Evolutionary conservation across 306 rosid species (phyloP).

Genomic region (Rosa persica): DNA sequence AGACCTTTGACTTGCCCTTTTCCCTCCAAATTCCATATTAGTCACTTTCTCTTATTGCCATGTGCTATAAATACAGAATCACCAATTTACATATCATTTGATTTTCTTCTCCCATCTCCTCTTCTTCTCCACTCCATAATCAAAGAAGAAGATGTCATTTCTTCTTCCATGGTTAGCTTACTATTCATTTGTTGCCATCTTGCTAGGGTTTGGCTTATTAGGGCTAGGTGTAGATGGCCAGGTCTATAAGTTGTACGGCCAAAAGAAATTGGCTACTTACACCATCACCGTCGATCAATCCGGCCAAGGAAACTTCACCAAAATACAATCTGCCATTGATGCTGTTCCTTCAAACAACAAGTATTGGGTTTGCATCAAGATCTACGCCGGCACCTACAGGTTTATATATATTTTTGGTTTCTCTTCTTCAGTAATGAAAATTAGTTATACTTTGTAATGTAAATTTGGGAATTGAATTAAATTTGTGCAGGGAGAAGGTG

Average conservation of each 20-base stretch:
- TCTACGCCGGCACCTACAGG: slow-evolving; percentile 67
- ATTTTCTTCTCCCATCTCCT: background rate
- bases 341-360: slow-evolving; percentile 55
- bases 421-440: background rate
- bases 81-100: background rate
- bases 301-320: slow-evolving; percentile 52
- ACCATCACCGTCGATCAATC: slow-evolving; percentile 45
- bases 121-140: background rate
- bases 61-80: background rate
- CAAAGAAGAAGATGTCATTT: slow-evolving; percentile 18
- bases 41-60: background rate
- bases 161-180: slow-evolving; percentile 6
- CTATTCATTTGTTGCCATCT: slow-evolving; percentile 23
- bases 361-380: slow-evolving; percentile 49
- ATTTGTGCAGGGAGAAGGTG: slow-evolving; percentile 15
- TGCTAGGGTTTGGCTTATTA: slow-evolving; percentile 20
- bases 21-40: slow-evolving; percentile 15
- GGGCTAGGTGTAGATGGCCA: slow-evolving; percentile 29
- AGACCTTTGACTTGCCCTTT: slow-evolving; percentile 5
- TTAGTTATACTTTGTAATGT: background rate
- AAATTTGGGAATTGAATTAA: background rate
- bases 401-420: background rate
- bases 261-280: slow-evolving; percentile 19
- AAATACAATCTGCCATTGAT: slow-evolving; percentile 70
- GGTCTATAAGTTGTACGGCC: slow-evolving; percentile 19